Evolutionary conservation across 2,329 filamentous ascomycete genomes (phyloP), one percentile per base, ranked within the genome.

Genomic region (Fusarium sambucinum): DNA sequence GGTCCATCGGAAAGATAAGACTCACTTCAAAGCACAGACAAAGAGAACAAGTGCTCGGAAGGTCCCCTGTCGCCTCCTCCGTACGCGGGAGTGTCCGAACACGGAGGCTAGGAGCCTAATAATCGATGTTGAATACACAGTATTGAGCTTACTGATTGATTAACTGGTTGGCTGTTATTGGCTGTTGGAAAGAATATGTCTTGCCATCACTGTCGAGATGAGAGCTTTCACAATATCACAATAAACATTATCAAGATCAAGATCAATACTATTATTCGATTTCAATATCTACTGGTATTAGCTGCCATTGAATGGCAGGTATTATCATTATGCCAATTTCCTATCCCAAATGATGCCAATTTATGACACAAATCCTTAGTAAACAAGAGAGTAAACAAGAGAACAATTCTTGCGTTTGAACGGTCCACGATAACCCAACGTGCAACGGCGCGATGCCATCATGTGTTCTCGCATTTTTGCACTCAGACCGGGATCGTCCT

Each of bases 71-170:
- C 65, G 58, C 54, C 48, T 63, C 41, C 56, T 53, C 66, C 64
- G 64, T 67, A 30, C 23, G 32, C 53, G 40, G 57, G 57, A 63
- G 41, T 63, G 59, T 69, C 67, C 67, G 67, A 69, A 25, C 35
- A 54, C 63, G 63, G 66, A 68, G 67, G 29, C 59, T 63, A 45
- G n/a, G 27, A 45, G 27, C 27, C n/a, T 45, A 53, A 19, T 12
- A 41, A 21, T 54, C 35, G 51, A 37, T 59, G 56, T 29, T 64
- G 54, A 69, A 48, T 44, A 42, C 21, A 42, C 40, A 42, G 40
- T 11, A 51, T 72, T 27, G 23, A 21, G 47, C 47, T 61, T 48
- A 61, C 57, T 69, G 71, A 73, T 73, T 73, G 71, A 73, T 73
- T 73, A 73, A 73, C 54, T 55, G 46, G 23, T 48, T 32, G 19